Evolutionary conservation across 176 grass and related monocot genomes (phyloP), one percentile per base, ranked within the genome.

Genomic region (Triticum turgidum): DNA sequence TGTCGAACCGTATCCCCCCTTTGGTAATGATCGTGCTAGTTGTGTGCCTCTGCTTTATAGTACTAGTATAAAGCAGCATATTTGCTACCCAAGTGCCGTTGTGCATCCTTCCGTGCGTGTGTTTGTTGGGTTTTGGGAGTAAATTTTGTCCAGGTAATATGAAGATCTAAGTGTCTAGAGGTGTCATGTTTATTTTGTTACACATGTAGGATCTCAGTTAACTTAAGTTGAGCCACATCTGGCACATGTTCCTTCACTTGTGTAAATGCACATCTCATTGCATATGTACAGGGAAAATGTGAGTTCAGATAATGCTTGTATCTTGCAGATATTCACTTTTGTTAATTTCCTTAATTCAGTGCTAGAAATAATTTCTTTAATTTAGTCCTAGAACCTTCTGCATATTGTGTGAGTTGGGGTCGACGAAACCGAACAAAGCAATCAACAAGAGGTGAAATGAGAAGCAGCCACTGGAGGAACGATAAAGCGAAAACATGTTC

Each of bases 1-100:
- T 70, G 80, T 98, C 7, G 91, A 95, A 47, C 44, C 95, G 91
- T 98, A 98, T 98, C 93, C 88, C 83, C 44, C 37, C 21, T 77
- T 20, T 83, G 25, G 35, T 38, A 77, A 22, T 37, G 3, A 39
- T 11, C 11, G 11, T 79, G 8, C 84, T 5, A 74, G 21, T 82
- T 69, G 11, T 73, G 51, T 58, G 64, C 65, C 49, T 14, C 11
- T 47, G 11, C 44, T 47, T 4, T 70, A 59, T 44, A 83, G 62
- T 27, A 64, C 10, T 29, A 65, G 24, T 65, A 69, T 80, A 69
- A 69, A 69, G 27, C 18, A 22, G 3, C 24, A 78, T 59, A 59
- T 85, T 82, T 81, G 25, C 30, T 45, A 61, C 67, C 49, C 9
- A 34, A 41, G 9, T 86, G 9, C 20, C 66, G 6, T 39, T 34